Conservation (phyloP, 306 rosid genomes). For the Alnus glutinosa region DNA sequence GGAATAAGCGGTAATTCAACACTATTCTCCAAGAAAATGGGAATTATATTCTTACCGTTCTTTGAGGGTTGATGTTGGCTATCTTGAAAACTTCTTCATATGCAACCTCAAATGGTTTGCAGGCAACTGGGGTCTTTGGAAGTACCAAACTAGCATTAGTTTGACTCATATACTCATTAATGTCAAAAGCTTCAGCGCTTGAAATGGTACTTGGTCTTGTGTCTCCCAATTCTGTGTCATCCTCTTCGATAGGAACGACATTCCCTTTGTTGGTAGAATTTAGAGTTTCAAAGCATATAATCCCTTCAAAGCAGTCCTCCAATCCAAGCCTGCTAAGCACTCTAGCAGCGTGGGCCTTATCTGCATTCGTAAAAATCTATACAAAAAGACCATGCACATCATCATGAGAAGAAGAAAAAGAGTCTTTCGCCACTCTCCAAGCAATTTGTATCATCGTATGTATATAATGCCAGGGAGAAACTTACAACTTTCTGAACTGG, state of each 20-base stretch:
- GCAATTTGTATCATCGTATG: not conserved
- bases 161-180: slow-evolving; percentile 30
- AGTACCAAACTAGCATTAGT: slow-evolving; percentile 39
- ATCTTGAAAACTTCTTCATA: slow-evolving; percentile 62
- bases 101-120: slow-evolving; percentile 81
- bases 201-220: slow-evolving; percentile 8
- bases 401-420: not conserved
- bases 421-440: not conserved
- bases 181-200: slow-evolving; percentile 33
- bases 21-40: not conserved
- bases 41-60: slow-evolving; percentile 53
- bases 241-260: slow-evolving; percentile 20
- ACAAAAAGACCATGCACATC: slow-evolving; percentile 11
- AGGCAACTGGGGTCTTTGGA: slow-evolving; percentile 63
- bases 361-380: slow-evolving; percentile 76
- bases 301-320: slow-evolving; percentile 80
- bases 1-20: too few relatives aligned
- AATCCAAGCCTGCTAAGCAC: slow-evolving; percentile 76
- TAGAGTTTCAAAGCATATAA: slow-evolving; percentile 82
- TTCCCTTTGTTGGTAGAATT: slow-evolving; percentile 37
- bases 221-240: slow-evolving; percentile 23
- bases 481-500: slow-evolving; percentile 82
- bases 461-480: not conserved
- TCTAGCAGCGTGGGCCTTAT: slow-evolving; percentile 52
- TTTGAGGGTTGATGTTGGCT: slow-evolving; percentile 64